Evolutionary conservation across 2,329 filamentous ascomycete species (phyloP).

Genomic region (Coniella lustricola): DNA sequence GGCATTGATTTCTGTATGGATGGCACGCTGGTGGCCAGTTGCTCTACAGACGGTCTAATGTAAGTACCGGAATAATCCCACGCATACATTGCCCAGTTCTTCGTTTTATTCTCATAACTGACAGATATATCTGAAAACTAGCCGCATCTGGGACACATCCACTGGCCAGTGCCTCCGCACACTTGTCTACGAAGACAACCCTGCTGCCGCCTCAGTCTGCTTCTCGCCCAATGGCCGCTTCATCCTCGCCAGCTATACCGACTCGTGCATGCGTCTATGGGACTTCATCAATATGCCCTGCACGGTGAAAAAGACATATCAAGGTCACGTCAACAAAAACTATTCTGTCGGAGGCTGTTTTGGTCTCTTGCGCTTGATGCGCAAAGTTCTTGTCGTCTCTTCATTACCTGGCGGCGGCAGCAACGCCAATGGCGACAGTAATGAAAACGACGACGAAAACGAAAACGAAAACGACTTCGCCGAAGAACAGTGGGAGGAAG

Average conservation of each 20-base stretch:
- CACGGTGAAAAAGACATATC: constrained; percentile 91
- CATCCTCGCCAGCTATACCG: constrained; percentile 84
- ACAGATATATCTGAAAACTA: constrained; percentile 23
- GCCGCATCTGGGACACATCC: constrained; percentile 88
- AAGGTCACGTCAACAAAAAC: constrained; percentile 78
- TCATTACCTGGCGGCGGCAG: no score
- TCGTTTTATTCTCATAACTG: no score
- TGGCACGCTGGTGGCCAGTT: constrained; percentile 86
- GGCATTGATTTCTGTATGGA: constrained; percentile 91
- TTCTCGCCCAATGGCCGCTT: constrained; percentile 94
- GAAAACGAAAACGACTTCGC: constrained; percentile 6
- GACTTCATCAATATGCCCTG: constrained; percentile 74
- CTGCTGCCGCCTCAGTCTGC: constrained; percentile 77
- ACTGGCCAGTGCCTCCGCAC: constrained; percentile 94
- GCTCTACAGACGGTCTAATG: constrained; percentile 86
- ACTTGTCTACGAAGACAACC: constrained; percentile 92
- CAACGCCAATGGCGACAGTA: not conserved
- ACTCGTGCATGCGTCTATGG: constrained; percentile 87
- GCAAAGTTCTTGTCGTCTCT: constrained; percentile 11
- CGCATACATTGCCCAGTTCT: constrained; percentile 11
- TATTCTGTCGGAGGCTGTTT: constrained; percentile 85
- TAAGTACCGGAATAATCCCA: constrained; percentile 31
- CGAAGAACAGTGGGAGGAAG: constrained; percentile 20
- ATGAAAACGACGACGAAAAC: not conserved
- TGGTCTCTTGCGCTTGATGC: constrained; percentile 41